phyloP scores from a whole-genome alignment of 78 protist genomes.

The Capsaspora owczarzaki region DNA sequence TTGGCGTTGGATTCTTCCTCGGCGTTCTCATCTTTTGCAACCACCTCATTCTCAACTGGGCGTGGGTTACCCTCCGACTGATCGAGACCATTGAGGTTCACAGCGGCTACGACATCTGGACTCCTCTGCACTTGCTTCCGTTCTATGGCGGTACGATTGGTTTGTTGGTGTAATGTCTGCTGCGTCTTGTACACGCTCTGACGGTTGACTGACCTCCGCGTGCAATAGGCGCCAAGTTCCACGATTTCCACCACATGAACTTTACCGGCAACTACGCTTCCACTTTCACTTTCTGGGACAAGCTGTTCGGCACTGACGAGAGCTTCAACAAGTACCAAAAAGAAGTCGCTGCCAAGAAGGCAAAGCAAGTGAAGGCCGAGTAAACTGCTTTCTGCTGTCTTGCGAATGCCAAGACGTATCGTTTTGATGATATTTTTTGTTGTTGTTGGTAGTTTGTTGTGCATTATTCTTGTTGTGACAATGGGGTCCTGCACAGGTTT shows the following conservation, averaged over 20 bases:
- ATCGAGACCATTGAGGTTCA: constrained; percentile 20
- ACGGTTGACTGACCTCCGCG: too few relatives aligned
- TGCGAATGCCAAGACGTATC: too few relatives aligned
- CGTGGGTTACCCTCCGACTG: constrained; percentile 19
- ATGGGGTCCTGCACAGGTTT: too few relatives aligned
- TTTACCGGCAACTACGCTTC: constrained; percentile 17
- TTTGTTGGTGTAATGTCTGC: background rate
- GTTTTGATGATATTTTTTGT: too few relatives aligned
- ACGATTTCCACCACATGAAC: constrained; percentile 31
- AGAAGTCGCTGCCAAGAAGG: background rate
- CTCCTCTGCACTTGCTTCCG: constrained; percentile 7
- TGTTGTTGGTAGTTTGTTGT: too few relatives aligned
- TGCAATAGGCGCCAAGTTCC: background rate
- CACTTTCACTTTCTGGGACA: constrained; percentile 22
- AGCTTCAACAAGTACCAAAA: background rate
- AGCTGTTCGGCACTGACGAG: constrained; percentile 7
- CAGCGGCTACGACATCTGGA: constrained; percentile 25
- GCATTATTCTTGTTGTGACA: too few relatives aligned
- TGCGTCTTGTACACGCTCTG: too few relatives aligned
- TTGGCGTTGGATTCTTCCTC: constrained; percentile 16
- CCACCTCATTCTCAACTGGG: constrained; percentile 14
- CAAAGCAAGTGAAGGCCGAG: background rate
- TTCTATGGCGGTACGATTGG: constrained; percentile 5
- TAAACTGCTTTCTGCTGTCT: background rate
- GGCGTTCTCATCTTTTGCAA: constrained; percentile 3